Evolutionary conservation across 805 yeast species (phyloP), one percentile per base, ranked within the genome.

Genomic region (Spathaspora boniae): DNA sequence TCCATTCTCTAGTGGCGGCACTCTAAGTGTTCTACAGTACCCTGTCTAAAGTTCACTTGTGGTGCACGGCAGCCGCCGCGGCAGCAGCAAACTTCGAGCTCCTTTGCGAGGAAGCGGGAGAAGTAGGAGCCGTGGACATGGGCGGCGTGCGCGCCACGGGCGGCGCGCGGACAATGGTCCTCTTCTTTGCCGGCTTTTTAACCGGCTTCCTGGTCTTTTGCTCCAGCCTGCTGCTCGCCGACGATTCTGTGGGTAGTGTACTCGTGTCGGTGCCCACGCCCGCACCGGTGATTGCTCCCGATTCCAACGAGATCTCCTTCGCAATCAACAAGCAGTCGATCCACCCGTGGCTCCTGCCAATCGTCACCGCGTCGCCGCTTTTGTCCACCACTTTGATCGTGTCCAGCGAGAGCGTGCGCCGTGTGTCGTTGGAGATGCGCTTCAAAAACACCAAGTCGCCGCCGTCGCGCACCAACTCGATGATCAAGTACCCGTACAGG

Each of bases 271-370:
- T n/a, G n/a, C n/a, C n/a, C n/a, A 12, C 25, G 25, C 11, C 11
- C 25, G 12, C 12, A 22, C 25, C 25, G 11, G 25, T 11, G 12
- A 20, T 14, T 5, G 15, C 17, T 26, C 47, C 56, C 40, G 16
- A 55, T 39, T 26, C 32, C 36, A 31, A 8, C 26, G 59, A 59
- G 48, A 80, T 48, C 32, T 80, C 78, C 45, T 82, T 79, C 2
- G 87, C 85, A 44, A 74, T 73, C 44, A 83, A 60, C 39, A 83
- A 65, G 33, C 87, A 74, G 31, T 80, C 83, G 9, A 83, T 80
- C 91, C 91, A 83, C 3, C 76, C 72, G 29, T 74, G 68, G 4
- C 64, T 55, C 7, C 52, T 53, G 17, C 82, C 82, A 9, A 76
- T 57, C 25, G 59, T 63, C 28, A 73, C 62, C 16, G 53, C 59